Conservation (phyloP, 2,329 filamentous ascomycete species). For the Helotiales sp. region DNA sequence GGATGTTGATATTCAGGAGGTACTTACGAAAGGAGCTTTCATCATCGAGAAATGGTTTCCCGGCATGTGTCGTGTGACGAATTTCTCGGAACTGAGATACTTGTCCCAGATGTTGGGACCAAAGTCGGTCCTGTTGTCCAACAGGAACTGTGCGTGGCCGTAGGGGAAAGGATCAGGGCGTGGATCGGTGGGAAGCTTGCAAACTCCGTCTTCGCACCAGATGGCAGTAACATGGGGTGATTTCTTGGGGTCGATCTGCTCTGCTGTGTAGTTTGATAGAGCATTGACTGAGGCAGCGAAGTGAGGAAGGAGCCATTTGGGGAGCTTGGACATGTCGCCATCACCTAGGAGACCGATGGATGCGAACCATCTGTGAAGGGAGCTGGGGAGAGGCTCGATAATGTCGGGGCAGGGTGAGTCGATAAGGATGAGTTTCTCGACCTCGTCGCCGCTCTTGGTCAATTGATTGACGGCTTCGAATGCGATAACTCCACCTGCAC, state of each 20-base stretch:
- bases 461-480: slow-evolving; percentile 66
- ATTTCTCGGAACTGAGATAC: slow-evolving; percentile 60
- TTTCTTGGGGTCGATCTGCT: slow-evolving; percentile 57
- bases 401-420: slow-evolving; percentile 67
- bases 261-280: slow-evolving; percentile 67
- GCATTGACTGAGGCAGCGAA: slow-evolving; percentile 69
- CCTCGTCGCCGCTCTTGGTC: slow-evolving; percentile 53
- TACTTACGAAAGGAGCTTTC: slow-evolving; percentile 55
- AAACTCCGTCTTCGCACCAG: slow-evolving; percentile 75
- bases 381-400: slow-evolving; percentile 64
- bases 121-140: slow-evolving; percentile 74
- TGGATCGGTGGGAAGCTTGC: slow-evolving; percentile 64
- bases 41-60: slow-evolving; percentile 79
- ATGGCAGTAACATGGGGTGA: slow-evolving; percentile 64
- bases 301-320: slow-evolving; percentile 73
- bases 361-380: slow-evolving; percentile 61
- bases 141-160: slow-evolving; percentile 65
- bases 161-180: slow-evolving; percentile 60
- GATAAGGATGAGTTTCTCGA: slow-evolving; percentile 63
- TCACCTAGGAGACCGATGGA: slow-evolving; percentile 70
- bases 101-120: slow-evolving; percentile 69
- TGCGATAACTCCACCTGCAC: slow-evolving; percentile 72
- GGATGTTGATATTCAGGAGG: not conserved
- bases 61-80: slow-evolving; percentile 65
- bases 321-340: slow-evolving; percentile 59